Evolutionary conservation across 1,139 yeast genomes (phyloP).

Genomic region (Trichomonascaceae sp.): DNA sequence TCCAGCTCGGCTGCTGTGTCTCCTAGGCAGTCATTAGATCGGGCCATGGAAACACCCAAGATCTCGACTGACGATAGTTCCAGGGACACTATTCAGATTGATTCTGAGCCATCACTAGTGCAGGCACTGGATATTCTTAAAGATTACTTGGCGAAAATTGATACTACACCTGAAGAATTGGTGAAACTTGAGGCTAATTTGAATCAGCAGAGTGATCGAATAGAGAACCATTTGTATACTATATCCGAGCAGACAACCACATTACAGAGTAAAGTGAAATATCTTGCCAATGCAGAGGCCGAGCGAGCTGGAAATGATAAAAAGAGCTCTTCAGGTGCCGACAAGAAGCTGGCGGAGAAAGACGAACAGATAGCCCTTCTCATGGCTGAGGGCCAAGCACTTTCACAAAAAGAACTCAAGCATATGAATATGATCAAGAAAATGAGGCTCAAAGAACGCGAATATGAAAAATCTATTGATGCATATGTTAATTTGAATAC

Average conservation of each 20-base stretch:
- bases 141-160: background rate
- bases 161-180: background rate
- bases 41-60: background rate
- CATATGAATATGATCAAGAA: slow-evolving; percentile 62
- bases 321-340: slow-evolving; percentile 18
- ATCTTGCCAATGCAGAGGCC: slow-evolving; percentile 24
- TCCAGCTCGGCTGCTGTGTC: background rate
- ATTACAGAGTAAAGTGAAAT: slow-evolving; percentile 25
- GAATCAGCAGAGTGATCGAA: background rate
- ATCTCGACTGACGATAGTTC: background rate
- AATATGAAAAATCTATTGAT: slow-evolving; percentile 23
- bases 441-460: slow-evolving; percentile 46
- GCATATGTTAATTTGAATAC: slow-evolving; percentile 19
- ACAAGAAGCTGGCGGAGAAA: slow-evolving; percentile 37
- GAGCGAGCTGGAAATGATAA: slow-evolving; percentile 23
- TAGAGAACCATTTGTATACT: slow-evolving; percentile 11
- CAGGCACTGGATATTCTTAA: background rate
- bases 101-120: background rate
- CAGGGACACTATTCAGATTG: background rate
- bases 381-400: slow-evolving; percentile 70
- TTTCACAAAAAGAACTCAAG: slow-evolving; percentile 69
- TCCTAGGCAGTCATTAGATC: background rate
- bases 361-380: slow-evolving; percentile 55
- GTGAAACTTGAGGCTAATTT: background rate
- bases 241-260: slow-evolving; percentile 21